phyloP scores from a whole-genome alignment of 805 yeast species.

The Jamesozyma rosinii region DNA sequence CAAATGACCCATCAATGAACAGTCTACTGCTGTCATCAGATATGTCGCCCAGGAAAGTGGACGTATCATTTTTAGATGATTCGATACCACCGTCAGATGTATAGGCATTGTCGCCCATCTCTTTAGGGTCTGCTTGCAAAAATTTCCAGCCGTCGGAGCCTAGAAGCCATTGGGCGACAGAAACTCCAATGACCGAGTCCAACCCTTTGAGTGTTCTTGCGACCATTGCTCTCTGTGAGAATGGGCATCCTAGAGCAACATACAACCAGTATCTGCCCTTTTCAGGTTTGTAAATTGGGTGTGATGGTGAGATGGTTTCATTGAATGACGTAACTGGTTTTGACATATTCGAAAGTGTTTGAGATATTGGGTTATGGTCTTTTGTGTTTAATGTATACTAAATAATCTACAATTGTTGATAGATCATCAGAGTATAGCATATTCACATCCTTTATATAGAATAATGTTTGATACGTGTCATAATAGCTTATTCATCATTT shows the following conservation, averaged over 20 bases:
- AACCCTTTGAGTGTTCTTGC: conserved; percentile 67
- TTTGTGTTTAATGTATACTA: too few relatives aligned
- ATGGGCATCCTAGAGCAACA: conserved; percentile 88
- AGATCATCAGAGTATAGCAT: too few relatives aligned
- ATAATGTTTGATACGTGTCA: too few relatives aligned
- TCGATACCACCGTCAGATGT: conserved; percentile 17
- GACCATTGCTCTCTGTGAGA: conserved; percentile 81
- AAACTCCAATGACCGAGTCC: conserved; percentile 46
- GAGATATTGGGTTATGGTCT: too few relatives aligned
- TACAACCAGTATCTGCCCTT: conserved; percentile 75
- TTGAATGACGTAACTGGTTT: conserved; percentile 2
- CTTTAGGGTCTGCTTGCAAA: conserved; percentile 9
- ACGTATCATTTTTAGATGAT: conserved; percentile 9
- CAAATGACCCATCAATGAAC: conserved; percentile 39
- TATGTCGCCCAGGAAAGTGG: conserved; percentile 11
- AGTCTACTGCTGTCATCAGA: conserved; percentile 14
- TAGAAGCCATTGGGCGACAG: conserved; percentile 86
- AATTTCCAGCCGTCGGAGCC: conserved; percentile 87
- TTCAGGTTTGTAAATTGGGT: conserved; percentile 63
- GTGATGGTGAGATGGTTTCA: conserved; percentile 16
- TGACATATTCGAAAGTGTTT: conserved; percentile 1
- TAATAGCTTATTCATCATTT: too few relatives aligned
- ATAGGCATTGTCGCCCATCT: conserved; percentile 8
- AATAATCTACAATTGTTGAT: too few relatives aligned
- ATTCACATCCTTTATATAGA: too few relatives aligned